phyloP scores from a whole-genome alignment of 306 rosid genomes.

The Vigna trinervia region DNA sequence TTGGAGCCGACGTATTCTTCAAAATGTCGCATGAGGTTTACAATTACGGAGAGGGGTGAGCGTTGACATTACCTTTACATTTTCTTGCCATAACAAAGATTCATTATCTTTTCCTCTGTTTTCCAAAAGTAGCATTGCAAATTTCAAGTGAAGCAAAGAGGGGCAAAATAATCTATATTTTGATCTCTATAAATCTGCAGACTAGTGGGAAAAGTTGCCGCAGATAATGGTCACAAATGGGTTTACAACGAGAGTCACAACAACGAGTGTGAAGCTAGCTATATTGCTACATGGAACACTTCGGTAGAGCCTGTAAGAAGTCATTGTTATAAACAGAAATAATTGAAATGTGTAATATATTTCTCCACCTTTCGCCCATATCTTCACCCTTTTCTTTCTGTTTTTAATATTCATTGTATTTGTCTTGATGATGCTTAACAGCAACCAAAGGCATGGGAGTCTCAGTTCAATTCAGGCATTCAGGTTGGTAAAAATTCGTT shows the following conservation, averaged over 20 bases:
- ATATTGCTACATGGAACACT: conserved; percentile 75
- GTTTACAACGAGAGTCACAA: conserved; percentile 65
- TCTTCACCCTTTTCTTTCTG: neutral
- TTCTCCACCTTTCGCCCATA: conserved; percentile 4
- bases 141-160: neutral
- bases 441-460: conserved; percentile 93
- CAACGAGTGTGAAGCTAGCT: conserved; percentile 63
- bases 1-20: conserved; percentile 90
- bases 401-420: neutral
- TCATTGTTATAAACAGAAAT: neutral
- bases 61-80: neutral
- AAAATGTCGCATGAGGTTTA: conserved; percentile 98
- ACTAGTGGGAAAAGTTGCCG: conserved; percentile 81
- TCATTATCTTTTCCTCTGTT: conserved; percentile 17
- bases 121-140: neutral
- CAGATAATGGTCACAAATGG: conserved; percentile 91
- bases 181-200: conserved; percentile 52
- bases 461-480: conserved; percentile 87
- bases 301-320: conserved; percentile 71
- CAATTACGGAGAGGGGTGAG: conserved; percentile 95
- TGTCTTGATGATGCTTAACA: conserved; percentile 28
- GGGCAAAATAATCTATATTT: conserved; percentile 11
- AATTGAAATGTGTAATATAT: neutral
- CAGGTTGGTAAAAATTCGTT: conserved; percentile 56
- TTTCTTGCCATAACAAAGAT: conserved; percentile 24